These are phyloP conservation scores for Azolla pinnata DNA, from an alignment of 75 land plant species.

Conservation along the genomic window DNA sequence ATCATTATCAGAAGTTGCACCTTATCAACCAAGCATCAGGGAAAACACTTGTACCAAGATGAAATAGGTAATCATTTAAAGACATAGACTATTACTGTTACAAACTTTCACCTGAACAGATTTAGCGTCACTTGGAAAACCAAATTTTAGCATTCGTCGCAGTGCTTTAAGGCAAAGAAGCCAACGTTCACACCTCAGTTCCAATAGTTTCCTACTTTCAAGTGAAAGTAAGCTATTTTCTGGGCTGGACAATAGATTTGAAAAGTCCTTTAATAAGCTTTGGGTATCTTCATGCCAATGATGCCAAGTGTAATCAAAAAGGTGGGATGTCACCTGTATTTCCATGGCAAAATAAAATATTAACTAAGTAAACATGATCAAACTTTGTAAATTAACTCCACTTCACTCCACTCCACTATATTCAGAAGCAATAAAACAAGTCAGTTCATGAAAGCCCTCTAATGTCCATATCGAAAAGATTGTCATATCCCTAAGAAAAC, in stretches of 20 bases:
- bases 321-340: conserved; percentile 68
- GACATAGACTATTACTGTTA: not conserved
- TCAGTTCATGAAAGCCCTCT: no score
- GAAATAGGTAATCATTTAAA: no score
- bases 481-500: no score
- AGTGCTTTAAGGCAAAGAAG: conserved; percentile 75
- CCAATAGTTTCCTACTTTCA: conserved; percentile 41
- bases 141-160: conserved; percentile 60
- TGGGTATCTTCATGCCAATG: conserved; percentile 81
- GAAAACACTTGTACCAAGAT: no score
- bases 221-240: conserved; percentile 27
- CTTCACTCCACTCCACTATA: no score
- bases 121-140: conserved; percentile 73
- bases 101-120: conserved; percentile 53
- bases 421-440: no score
- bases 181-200: conserved; percentile 86
- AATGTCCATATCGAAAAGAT: no score
- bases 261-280: conserved; percentile 50
- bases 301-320: conserved; percentile 90
- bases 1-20: not conserved
- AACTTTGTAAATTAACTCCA: not conserved
- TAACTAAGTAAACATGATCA: not conserved
- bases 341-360: conserved; percentile 2
- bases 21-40: no score
- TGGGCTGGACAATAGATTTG: conserved; percentile 16